Conservation (phyloP, 768 basidiomycete genomes). For the Panellus pusillus region DNA sequence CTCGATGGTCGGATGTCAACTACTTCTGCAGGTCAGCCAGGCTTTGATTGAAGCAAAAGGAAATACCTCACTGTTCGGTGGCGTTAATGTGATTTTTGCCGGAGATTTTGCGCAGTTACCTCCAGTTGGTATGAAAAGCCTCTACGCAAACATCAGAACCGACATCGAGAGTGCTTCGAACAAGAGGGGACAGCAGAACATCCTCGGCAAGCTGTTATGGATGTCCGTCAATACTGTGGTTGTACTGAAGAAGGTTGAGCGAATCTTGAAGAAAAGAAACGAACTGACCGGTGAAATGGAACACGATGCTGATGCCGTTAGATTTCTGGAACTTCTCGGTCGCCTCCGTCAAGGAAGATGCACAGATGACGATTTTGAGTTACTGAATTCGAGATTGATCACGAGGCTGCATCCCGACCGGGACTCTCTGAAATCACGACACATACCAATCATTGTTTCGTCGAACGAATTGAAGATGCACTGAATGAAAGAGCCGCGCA, state of each 20-base stretch:
- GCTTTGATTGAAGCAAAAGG: slow-evolving; percentile 34
- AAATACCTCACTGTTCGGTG: slow-evolving; percentile 32
- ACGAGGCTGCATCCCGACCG: slow-evolving; percentile 1
- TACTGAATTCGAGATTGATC: slow-evolving; percentile 18
- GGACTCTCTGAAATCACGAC: slow-evolving; percentile 21
- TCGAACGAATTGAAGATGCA: slow-evolving; percentile 37
- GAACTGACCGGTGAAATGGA: slow-evolving; percentile 5
- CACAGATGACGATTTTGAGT: slow-evolving; percentile 22
- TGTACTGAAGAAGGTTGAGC: slow-evolving; percentile 21
- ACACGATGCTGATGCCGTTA: slow-evolving; percentile 26
- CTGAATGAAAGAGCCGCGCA: slow-evolving; percentile 30
- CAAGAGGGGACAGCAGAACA: slow-evolving; percentile 15
- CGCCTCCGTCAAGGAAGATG: slow-evolving; percentile 29
- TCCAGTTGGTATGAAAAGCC: slow-evolving; percentile 30
- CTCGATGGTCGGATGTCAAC: slow-evolving; percentile 37
- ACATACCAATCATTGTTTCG: slow-evolving; percentile 36
- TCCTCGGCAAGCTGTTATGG: slow-evolving; percentile 30
- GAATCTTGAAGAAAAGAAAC: neutral
- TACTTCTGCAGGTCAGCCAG: slow-evolving; percentile 32
- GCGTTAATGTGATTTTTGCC: slow-evolving; percentile 40
- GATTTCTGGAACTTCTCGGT: slow-evolving; percentile 25
- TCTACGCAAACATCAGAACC: slow-evolving; percentile 22
- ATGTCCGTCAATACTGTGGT: slow-evolving; percentile 26
- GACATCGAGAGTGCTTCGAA: neutral
- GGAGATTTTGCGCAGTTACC: slow-evolving; percentile 33